Evolutionary conservation across 2,329 filamentous ascomycete genomes (phyloP).

Genomic region (Tothia fuscella): DNA sequence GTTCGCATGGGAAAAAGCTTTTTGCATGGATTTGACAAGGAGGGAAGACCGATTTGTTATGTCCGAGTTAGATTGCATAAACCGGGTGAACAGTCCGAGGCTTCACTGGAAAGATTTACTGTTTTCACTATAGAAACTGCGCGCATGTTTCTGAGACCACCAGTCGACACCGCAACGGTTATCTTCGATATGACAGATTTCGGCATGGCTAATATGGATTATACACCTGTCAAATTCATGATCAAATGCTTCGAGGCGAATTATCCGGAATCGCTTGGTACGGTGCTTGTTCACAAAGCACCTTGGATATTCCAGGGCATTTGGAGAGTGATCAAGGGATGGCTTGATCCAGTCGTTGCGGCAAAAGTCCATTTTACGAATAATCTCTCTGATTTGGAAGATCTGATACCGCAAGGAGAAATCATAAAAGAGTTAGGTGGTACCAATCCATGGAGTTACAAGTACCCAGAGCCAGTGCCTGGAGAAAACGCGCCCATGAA

Average conservation of each 20-base stretch:
- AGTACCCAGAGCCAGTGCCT: slow-evolving; percentile 61
- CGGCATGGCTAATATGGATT: slow-evolving; percentile 95
- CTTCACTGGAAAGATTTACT: slow-evolving; percentile 76
- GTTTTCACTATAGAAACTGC: slow-evolving; percentile 91
- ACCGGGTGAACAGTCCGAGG: slow-evolving; percentile 69
- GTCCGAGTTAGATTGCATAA: slow-evolving; percentile 74
- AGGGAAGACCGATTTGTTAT: slow-evolving; percentile 74
- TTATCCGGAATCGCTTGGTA: slow-evolving; percentile 84
- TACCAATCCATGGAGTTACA: slow-evolving; percentile 71
- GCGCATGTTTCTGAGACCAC: slow-evolving; percentile 66
- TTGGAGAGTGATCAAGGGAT: slow-evolving; percentile 89
- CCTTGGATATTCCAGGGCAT: slow-evolving; percentile 98
- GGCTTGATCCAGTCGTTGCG: slow-evolving; percentile 94
- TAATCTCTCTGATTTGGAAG: slow-evolving; percentile 62
- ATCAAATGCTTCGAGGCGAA: slow-evolving; percentile 99
- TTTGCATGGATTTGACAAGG: slow-evolving; percentile 74
- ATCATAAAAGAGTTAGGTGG: slow-evolving; percentile 80
- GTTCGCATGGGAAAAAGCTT: slow-evolving; percentile 87
- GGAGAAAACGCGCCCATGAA: slow-evolving; percentile 71
- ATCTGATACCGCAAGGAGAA: slow-evolving; percentile 57
- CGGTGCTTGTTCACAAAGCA: slow-evolving; percentile 86
- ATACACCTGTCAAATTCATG: slow-evolving; percentile 95
- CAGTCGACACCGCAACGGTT: slow-evolving; percentile 83
- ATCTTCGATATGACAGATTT: slow-evolving; percentile 96
- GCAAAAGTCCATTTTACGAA: slow-evolving; percentile 90